Percentiles rank a stretch among this genome's conserved stretches.
These are phyloP conservation scores for Vinca minor DNA, from an alignment of 257 asterid species.

Conservation along the genomic window DNA sequence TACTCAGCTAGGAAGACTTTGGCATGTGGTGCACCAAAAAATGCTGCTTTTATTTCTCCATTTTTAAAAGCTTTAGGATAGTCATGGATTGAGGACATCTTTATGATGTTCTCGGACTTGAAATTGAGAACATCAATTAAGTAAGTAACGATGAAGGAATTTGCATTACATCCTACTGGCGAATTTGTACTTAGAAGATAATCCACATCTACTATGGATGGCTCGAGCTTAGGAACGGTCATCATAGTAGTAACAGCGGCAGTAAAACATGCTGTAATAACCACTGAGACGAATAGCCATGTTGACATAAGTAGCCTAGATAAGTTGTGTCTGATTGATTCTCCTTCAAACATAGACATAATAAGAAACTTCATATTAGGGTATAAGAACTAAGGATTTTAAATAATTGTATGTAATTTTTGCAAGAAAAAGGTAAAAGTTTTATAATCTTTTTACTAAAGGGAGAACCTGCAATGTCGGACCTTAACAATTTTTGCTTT, in stretches of 20 bases:
- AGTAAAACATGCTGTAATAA: conserved; percentile 44
- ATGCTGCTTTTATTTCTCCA: conserved; percentile 60
- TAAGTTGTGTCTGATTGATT: conserved; percentile 29
- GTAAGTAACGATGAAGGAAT: conserved; percentile 37
- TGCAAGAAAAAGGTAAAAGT: no score
- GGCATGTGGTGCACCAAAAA: conserved; percentile 49
- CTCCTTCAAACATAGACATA: no score
- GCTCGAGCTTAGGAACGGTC: conserved; percentile 49
- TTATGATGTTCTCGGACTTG: conserved; percentile 26
- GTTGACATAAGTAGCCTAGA: conserved; percentile 44
- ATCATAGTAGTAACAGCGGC: conserved; percentile 51
- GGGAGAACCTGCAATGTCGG: no score
- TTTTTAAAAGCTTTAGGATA: conserved; percentile 35
- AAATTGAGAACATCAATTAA: conserved; percentile 30
- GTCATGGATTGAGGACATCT: conserved; percentile 23
- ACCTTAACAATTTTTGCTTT: no score
- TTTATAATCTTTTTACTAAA: no score
- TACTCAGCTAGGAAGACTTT: conserved; percentile 45
- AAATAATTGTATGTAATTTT: no score
- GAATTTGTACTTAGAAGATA: conserved; percentile 34
- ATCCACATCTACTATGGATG: conserved; percentile 32
- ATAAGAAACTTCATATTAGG: no score
- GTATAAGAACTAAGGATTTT: no score
- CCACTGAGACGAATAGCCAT: conserved; percentile 42
- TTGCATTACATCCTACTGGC: conserved; percentile 44